Conservation (phyloP, 179 eudicot genomes). For the Spergularia azorica region DNA sequence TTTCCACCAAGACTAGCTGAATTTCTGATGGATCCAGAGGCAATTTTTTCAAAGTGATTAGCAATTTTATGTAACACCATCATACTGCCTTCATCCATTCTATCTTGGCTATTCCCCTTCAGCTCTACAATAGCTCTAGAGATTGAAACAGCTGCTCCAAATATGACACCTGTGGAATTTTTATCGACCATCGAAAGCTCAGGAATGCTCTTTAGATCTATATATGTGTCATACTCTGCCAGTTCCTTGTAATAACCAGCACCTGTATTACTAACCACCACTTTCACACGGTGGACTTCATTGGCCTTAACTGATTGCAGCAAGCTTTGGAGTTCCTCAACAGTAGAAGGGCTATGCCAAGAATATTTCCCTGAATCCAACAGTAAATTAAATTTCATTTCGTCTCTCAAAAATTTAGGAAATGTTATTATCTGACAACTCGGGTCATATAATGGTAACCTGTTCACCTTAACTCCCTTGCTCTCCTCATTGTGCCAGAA, state of each 20-base stretch:
- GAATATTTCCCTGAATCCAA: conserved; percentile 50
- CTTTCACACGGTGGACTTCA: conserved; percentile 37
- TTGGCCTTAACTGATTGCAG: conserved; percentile 35
- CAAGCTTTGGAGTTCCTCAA: conserved; percentile 60
- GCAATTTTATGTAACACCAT: conserved; percentile 55
- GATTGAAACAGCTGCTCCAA: conserved; percentile 85
- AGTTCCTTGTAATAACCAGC: conserved; percentile 79
- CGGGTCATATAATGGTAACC: conserved; percentile 55
- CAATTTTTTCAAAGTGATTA: conserved; percentile 80
- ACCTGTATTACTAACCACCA: conserved; percentile 86
- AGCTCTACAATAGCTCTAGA: conserved; percentile 58
- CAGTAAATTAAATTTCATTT: conserved; percentile 30
- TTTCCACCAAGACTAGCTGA: conserved; percentile 94
- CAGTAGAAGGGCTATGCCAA: conserved; percentile 65
- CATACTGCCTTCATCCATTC: conserved; percentile 21
- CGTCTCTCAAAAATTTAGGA: conserved; percentile 67
- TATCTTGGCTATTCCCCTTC: conserved; percentile 36
- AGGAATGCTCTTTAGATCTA: conserved; percentile 71
- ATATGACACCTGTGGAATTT: conserved; percentile 47
- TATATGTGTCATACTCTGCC: conserved; percentile 49
- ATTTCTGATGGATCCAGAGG: conserved; percentile 65
- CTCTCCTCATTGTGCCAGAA: conserved; percentile 73
- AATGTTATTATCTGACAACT: conserved; percentile 44
- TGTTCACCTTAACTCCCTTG: conserved; percentile 44
- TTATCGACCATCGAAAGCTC: conserved; percentile 60